A percentile compares a stretch with the other conserved stretches of the same genome.
phyloP scores from a whole-genome alignment of 2,329 filamentous ascomycete genomes.

The Ascochyta clinopodiicola region DNA sequence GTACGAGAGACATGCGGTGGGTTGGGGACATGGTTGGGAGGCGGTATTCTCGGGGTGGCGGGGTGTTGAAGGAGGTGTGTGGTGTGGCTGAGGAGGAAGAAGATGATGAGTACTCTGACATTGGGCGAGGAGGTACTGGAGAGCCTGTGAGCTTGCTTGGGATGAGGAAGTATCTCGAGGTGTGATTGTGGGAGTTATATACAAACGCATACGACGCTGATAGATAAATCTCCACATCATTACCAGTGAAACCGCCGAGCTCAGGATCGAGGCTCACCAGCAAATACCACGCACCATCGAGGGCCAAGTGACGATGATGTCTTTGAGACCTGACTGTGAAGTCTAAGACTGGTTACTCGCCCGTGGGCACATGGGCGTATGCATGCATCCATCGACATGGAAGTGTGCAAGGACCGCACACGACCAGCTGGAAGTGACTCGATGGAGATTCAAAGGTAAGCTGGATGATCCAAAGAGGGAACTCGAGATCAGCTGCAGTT shows the following conservation, averaged over 20 bases:
- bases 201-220: not conserved
- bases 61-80: slow-evolving; percentile 33
- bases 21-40: slow-evolving; percentile 36
- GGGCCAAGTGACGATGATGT: not conserved
- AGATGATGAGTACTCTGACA: not conserved
- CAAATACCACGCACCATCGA: not conserved
- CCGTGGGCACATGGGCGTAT: not conserved
- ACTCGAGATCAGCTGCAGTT: not conserved
- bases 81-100: slow-evolving; percentile 25
- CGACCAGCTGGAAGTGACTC: not conserved
- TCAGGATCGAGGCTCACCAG: not conserved
- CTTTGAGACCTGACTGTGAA: not conserved
- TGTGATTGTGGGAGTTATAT: not conserved
- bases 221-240: not conserved
- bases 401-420: not conserved
- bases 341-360: not conserved
- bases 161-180: not conserved
- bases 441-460: not conserved
- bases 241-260: not conserved
- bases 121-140: not conserved
- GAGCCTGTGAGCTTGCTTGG: not conserved
- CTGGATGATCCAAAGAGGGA: not conserved
- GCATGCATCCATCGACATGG: not conserved
- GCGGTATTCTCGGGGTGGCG: slow-evolving; percentile 33
- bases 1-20: slow-evolving; percentile 36